A percentile compares a stretch with the other conserved stretches of the same genome.
phyloP scores from a whole-genome alignment of 805 yeast genomes.

The Blastobotrys chiropterorum region DNA sequence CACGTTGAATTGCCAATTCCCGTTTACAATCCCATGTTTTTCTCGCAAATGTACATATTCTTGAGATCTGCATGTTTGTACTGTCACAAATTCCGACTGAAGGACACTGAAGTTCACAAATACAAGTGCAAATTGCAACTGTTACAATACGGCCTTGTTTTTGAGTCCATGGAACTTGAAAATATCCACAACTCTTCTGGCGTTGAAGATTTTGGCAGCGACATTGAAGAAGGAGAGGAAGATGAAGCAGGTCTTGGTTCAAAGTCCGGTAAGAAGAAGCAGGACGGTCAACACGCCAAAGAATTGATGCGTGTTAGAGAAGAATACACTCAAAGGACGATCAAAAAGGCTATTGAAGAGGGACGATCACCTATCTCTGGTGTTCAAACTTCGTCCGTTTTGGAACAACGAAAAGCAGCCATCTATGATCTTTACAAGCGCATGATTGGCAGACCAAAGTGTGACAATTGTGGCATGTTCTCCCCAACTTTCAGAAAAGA shows the following conservation, averaged over 20 bases:
- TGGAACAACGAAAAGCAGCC: slow-evolving; percentile 73
- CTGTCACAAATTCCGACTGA: slow-evolving; percentile 81
- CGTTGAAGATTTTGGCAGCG: slow-evolving; percentile 39
- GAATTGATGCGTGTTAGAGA: slow-evolving; percentile 57
- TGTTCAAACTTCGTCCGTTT: slow-evolving; percentile 73
- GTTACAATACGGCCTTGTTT: slow-evolving; percentile 80
- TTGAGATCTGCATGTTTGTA: slow-evolving; percentile 81
- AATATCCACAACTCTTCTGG: slow-evolving; percentile 41
- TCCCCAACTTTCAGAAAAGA: slow-evolving; percentile 94
- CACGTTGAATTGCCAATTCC: slow-evolving; percentile 96
- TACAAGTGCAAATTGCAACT: slow-evolving; percentile 71
- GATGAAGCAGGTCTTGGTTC: slow-evolving; percentile 25
- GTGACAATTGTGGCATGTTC: slow-evolving; percentile 94
- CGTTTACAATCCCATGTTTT: slow-evolving; percentile 90
- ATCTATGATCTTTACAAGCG: slow-evolving; percentile 68
- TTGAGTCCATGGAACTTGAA: slow-evolving; percentile 72
- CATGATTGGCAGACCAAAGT: slow-evolving; percentile 69
- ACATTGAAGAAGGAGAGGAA: slow-evolving; percentile 41
- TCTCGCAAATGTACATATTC: slow-evolving; percentile 80
- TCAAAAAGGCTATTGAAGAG: slow-evolving; percentile 65
- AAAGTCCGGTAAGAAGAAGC: slow-evolving; percentile 12
- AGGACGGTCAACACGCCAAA: slow-evolving; percentile 31
- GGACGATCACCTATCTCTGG: slow-evolving; percentile 68
- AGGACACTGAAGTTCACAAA: slow-evolving; percentile 62
- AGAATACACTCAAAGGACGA: slow-evolving; percentile 61